A percentile compares a stretch with the other conserved stretches of the same genome.
Conservation (phyloP, 345 rosid species). For the Corchorus olitorius region DNA sequence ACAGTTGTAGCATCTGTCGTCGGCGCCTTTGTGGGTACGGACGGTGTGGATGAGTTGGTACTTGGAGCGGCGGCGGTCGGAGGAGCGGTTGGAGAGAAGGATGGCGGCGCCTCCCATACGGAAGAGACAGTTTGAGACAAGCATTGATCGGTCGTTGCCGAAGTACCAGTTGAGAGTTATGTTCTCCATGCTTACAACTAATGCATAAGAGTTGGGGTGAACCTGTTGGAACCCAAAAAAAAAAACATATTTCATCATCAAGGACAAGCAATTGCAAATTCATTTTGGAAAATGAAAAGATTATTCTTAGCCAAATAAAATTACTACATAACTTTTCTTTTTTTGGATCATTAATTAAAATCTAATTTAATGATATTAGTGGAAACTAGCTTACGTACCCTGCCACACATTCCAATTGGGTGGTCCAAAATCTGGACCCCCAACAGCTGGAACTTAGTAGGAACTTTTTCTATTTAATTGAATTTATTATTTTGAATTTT, state of each 20-base stretch:
- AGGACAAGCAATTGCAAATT: background rate
- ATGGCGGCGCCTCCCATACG: slow-evolving; percentile 97
- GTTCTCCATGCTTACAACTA: slow-evolving; percentile 95
- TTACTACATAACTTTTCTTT: too few species aligned
- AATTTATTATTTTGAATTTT: background rate
- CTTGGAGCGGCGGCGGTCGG: slow-evolving; percentile 80
- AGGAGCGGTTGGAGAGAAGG: slow-evolving; percentile 71
- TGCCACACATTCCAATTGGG: background rate
- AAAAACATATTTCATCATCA: background rate
- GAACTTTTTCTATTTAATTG: background rate
- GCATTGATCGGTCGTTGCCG: slow-evolving; percentile 93
- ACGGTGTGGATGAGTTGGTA: slow-evolving; percentile 92
- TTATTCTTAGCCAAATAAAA: too few species aligned
- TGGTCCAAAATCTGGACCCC: too few species aligned
- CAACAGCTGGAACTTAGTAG: background rate
- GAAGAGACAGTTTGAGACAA: slow-evolving; percentile 87
- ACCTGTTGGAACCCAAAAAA: slow-evolving; percentile 43
- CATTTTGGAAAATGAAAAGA: too few species aligned
- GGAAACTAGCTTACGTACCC: background rate
- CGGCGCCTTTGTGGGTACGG: slow-evolving; percentile 91
- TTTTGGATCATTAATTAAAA: too few species aligned
- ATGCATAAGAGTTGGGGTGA: slow-evolving; percentile 80
- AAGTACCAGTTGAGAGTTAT: slow-evolving; percentile 85
- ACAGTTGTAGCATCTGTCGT: slow-evolving; percentile 67
- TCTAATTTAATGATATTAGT: background rate